These are phyloP conservation scores for Pythium apleroticum DNA, from an alignment of 352 stramenopile species.

Conservation along the genomic window DNA sequence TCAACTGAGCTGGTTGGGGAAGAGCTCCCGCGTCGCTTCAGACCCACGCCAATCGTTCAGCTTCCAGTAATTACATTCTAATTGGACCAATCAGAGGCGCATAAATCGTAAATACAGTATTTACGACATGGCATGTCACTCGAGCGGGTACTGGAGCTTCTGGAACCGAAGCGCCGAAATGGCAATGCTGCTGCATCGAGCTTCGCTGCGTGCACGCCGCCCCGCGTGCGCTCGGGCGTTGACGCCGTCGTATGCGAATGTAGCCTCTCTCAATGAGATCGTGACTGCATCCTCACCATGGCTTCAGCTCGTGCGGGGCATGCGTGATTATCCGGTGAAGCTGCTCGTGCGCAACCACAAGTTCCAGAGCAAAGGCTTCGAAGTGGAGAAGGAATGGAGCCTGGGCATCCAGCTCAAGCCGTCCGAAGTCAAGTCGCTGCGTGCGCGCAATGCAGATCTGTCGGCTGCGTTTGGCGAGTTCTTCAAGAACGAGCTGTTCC, in stretches of 20 bases:
- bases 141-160: conserved; percentile 12
- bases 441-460: conserved; percentile 62
- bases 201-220: not conserved
- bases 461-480: conserved; percentile 77
- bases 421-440: conserved; percentile 78
- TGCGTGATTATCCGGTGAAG: conserved; percentile 65
- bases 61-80: conserved; percentile 12
- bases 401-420: conserved; percentile 69
- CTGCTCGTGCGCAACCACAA: conserved; percentile 65
- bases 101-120: conserved; percentile 7
- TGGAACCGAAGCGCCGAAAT: not conserved
- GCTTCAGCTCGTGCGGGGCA: conserved; percentile 20
- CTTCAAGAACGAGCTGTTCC: conserved; percentile 68
- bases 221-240: not conserved
- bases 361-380: conserved; percentile 47
- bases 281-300: not conserved
- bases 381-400: conserved; percentile 77
- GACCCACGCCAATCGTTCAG: conserved; percentile 20
- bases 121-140: conserved; percentile 29
- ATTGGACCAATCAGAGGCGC: conserved; percentile 14
- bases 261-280: too few species aligned
- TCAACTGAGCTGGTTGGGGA: not conserved
- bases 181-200: conserved; percentile 5
- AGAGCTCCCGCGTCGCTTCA: conserved; percentile 7
- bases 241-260: not conserved